Evolutionary conservation across 345 rosid genomes (phyloP).

Genomic region (Rhizophora apiculata): DNA sequence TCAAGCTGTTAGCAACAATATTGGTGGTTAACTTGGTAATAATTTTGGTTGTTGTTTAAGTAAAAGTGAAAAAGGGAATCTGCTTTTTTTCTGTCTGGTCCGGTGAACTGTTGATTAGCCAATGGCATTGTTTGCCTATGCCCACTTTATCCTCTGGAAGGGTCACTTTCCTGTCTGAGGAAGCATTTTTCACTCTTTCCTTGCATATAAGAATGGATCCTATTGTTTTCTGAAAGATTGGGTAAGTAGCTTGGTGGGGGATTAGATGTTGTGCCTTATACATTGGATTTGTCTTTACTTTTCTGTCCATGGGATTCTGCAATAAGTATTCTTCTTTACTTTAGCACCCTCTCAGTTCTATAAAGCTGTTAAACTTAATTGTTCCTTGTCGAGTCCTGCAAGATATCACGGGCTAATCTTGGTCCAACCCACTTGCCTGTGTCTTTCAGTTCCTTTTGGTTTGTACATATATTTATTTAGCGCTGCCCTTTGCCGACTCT

Average conservation of each 20-base stretch:
- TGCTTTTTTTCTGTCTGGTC: conserved; percentile 43
- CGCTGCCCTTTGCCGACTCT: conserved; percentile 21
- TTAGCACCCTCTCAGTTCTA: conserved; percentile 49
- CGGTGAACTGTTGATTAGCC: conserved; percentile 64
- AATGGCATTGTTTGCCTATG: conserved; percentile 45
- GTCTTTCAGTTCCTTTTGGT: conserved; percentile 19
- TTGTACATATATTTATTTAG: conserved; percentile 17
- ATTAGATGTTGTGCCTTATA: conserved; percentile 64
- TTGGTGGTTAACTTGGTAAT: conserved; percentile 24
- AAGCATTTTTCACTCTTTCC: conserved; percentile 46
- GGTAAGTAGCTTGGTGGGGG: conserved; percentile 41
- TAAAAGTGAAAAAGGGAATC: conserved; percentile 64
- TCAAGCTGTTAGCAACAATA: conserved; percentile 18
- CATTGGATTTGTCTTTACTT: conserved; percentile 43
- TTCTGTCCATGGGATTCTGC: conserved; percentile 50
- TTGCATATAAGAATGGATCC: conserved; percentile 33
- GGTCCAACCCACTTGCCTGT: conserved; percentile 47
- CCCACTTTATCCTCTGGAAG: conserved; percentile 92
- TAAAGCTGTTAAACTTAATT: conserved; percentile 62
- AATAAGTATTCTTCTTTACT: conserved; percentile 42
- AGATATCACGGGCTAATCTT: conserved; percentile 49
- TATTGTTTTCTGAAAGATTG: conserved; percentile 40
- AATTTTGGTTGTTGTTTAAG: conserved; percentile 12
- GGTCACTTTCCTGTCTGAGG: conserved; percentile 71
- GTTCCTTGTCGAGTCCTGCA: conserved; percentile 71